Percentiles rank a stretch among this genome's conserved stretches.
phyloP scores from a whole-genome alignment of 257 asterid species.

The Nicotiana benthamiana region DNA sequence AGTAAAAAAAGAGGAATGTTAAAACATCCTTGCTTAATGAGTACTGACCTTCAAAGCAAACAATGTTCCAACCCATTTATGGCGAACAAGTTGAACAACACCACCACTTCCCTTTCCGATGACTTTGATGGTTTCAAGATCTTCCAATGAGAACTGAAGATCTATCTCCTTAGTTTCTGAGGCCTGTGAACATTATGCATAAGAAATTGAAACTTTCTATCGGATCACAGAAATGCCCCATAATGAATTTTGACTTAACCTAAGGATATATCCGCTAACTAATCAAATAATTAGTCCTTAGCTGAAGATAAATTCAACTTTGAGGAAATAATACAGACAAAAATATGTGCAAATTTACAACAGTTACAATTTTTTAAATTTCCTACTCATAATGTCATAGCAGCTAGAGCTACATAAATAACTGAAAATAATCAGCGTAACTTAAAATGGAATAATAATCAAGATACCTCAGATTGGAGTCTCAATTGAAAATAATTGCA shows the following conservation, averaged over 20 bases:
- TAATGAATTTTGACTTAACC: not conserved
- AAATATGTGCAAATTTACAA: not conserved
- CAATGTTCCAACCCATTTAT: slow-evolving; percentile 89
- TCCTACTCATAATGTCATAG: not conserved
- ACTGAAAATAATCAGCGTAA: not conserved
- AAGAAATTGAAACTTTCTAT: not conserved
- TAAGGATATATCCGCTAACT: not conserved
- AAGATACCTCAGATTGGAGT: not conserved
- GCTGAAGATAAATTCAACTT: not conserved
- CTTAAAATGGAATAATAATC: not conserved
- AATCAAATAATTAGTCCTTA: not conserved
- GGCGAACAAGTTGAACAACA: slow-evolving; percentile 94
- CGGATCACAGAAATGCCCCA: not conserved
- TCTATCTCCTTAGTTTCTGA: slow-evolving; percentile 64
- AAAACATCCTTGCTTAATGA: slow-evolving; percentile 4
- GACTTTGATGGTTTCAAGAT: slow-evolving; percentile 91
- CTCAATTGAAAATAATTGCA: not conserved
- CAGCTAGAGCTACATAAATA: not conserved
- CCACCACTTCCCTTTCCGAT: slow-evolving; percentile 99
- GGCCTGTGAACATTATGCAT: slow-evolving; percentile 33
- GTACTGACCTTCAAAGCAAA: slow-evolving; percentile 83
- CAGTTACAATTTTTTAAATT: not conserved
- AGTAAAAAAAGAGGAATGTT: not conserved
- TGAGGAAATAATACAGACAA: not conserved
- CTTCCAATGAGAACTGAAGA: slow-evolving; percentile 87